Evolutionary conservation across 345 rosid species (phyloP).

Genomic region (rapeseed (Brassica napus)): DNA sequence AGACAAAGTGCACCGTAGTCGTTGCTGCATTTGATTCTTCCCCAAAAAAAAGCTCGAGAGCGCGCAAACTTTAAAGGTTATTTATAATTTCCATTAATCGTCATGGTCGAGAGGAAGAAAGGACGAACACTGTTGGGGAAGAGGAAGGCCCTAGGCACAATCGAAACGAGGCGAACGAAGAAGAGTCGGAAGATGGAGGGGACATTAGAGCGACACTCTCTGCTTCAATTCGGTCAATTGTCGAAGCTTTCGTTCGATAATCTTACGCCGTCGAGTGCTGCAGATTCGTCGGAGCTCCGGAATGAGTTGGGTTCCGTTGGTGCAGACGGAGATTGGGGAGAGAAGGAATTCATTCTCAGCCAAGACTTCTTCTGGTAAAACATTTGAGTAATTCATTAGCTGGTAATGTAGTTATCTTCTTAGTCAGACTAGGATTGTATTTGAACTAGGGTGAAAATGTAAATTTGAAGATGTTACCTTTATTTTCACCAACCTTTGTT

Average conservation of each 20-base stretch:
- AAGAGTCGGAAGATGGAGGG: conserved; percentile 50
- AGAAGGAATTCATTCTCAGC: conserved; percentile 78
- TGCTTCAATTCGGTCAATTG: conserved; percentile 49
- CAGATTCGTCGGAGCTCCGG: conserved; percentile 29
- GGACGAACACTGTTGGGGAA: conserved; percentile 40
- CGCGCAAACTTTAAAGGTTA: conserved; percentile 41
- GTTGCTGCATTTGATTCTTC: background rate
- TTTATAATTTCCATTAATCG: conserved; percentile 18
- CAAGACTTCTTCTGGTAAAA: conserved; percentile 94
- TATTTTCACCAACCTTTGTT: background rate
- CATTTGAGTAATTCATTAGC: background rate
- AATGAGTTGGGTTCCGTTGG: conserved; percentile 36
- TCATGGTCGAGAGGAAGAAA: conserved; percentile 32
- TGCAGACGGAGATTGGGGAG: conserved; percentile 50
- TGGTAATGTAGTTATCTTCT: background rate
- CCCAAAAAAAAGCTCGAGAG: conserved; percentile 14
- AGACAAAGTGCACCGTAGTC: background rate
- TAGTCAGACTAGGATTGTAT: background rate
- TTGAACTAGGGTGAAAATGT: background rate
- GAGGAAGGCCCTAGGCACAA: conserved; percentile 49
- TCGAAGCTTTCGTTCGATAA: conserved; percentile 34
- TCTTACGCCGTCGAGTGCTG: conserved; percentile 38
- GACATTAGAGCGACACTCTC: conserved; percentile 46
- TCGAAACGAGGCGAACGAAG: conserved; percentile 34
- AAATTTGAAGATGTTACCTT: background rate